Conservation (phyloP, 495 filamentous ascomycete species). For the Penicillium coprophilum region DNA sequence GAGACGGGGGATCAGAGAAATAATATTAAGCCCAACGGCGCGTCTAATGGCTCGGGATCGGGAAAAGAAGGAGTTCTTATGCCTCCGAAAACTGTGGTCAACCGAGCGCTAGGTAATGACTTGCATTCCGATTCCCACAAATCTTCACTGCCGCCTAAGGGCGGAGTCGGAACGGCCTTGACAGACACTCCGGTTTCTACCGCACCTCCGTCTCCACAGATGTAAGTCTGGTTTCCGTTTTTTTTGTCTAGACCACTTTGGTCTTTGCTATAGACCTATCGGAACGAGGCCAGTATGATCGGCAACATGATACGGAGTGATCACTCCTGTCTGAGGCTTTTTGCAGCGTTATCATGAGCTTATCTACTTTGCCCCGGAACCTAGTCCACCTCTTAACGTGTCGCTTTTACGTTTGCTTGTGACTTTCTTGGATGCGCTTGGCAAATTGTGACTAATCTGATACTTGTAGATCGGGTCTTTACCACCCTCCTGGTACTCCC, state of each 20-base stretch:
- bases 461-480: conserved; percentile 17
- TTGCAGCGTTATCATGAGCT: background rate
- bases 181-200: conserved; percentile 70
- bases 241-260: conserved; percentile 18
- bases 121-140: conserved; percentile 49
- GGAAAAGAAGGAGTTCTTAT: conserved; percentile 39
- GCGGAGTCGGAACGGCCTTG: conserved; percentile 56
- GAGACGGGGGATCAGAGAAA: conserved; percentile 30
- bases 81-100: conserved; percentile 45
- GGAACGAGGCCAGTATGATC: conserved; percentile 11
- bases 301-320: background rate
- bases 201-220: conserved; percentile 67
- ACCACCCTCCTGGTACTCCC: conserved; percentile 46
- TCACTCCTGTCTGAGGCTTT: background rate
- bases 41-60: conserved; percentile 28
- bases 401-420: background rate
- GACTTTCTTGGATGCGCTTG: background rate
- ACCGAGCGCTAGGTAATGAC: conserved; percentile 49
- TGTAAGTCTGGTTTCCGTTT: conserved; percentile 51
- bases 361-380: conserved; percentile 3
- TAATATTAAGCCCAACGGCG: conserved; percentile 26
- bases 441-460: conserved; percentile 12
- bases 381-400: background rate
- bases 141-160: conserved; percentile 45
- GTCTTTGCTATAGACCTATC: conserved; percentile 18